These are phyloP conservation scores for Parasitella parasitica DNA, from an alignment of 371 early-diverging fungal species.

Conservation along the genomic window DNA sequence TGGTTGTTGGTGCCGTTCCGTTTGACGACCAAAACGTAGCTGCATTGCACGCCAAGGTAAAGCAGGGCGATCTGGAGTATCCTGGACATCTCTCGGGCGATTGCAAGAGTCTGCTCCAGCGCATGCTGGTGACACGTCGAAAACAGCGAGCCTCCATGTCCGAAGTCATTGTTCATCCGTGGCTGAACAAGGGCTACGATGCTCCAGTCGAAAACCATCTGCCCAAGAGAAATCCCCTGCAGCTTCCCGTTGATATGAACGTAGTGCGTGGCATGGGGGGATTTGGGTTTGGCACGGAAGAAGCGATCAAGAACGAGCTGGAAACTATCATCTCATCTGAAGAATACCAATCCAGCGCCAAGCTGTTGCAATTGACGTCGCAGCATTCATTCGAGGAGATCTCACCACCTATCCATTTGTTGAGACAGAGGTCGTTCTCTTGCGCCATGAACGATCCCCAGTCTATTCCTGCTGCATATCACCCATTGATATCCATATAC, in stretches of 20 bases:
- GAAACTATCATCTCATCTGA: slow-evolving; percentile 48
- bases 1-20: slow-evolving; percentile 93
- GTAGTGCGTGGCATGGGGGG: slow-evolving; percentile 80
- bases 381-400: background rate
- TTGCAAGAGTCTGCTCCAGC: slow-evolving; percentile 71
- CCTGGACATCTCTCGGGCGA: slow-evolving; percentile 83
- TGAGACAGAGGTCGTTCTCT: background rate
- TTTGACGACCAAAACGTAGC: slow-evolving; percentile 92
- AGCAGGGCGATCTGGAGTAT: slow-evolving; percentile 72
- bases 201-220: slow-evolving; percentile 60
- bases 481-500: slow-evolving; percentile 82
- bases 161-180: slow-evolving; percentile 73
- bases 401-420: background rate
- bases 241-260: slow-evolving; percentile 65
- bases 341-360: slow-evolving; percentile 23
- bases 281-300: slow-evolving; percentile 82
- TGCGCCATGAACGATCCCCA: slow-evolving; percentile 29
- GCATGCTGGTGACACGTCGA: slow-evolving; percentile 76
- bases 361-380: background rate
- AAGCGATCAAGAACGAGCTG: slow-evolving; percentile 59
- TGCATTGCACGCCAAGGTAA: slow-evolving; percentile 86
- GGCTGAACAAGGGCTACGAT: slow-evolving; percentile 81
- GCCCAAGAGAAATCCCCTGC: slow-evolving; percentile 65
- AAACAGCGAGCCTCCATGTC: slow-evolving; percentile 70
- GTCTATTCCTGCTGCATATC: slow-evolving; percentile 34